These are phyloP conservation scores for Ulota crispa DNA, from an alignment of 225 moss, liverwort and hornwort species.

Conservation along the genomic window DNA sequence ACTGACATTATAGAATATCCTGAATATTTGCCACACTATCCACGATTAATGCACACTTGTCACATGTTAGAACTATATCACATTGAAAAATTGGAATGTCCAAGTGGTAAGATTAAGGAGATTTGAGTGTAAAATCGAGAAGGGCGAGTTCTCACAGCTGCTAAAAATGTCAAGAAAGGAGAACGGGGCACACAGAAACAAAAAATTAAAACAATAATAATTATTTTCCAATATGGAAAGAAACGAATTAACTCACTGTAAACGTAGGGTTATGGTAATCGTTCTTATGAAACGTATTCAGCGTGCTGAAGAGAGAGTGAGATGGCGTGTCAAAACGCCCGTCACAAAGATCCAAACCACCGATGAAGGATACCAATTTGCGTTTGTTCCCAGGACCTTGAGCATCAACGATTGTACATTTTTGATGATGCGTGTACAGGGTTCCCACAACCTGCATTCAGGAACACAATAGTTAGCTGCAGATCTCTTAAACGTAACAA, in stretches of 20 bases:
- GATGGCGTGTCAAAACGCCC: slow-evolving; percentile 72
- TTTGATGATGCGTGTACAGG: slow-evolving; percentile 86
- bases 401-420: slow-evolving; percentile 62
- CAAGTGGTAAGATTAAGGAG: background rate
- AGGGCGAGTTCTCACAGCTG: background rate
- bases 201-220: background rate
- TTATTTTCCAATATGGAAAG: background rate
- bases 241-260: slow-evolving; percentile 41
- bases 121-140: background rate
- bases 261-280: slow-evolving; percentile 86
- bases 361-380: slow-evolving; percentile 68
- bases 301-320: slow-evolving; percentile 60
- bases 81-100: background rate
- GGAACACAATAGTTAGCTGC: background rate
- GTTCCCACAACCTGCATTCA: slow-evolving; percentile 75
- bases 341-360: slow-evolving; percentile 83
- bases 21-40: background rate
- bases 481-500: background rate
- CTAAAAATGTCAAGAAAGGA: background rate
- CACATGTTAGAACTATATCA: too few relatives aligned
- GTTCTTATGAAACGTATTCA: slow-evolving; percentile 64
- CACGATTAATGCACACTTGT: too few relatives aligned
- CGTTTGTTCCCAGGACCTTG: slow-evolving; percentile 71
- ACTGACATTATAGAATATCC: background rate
- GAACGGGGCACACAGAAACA: background rate